Percentiles rank a stretch among this genome's conserved stretches.
Conservation (phyloP, 2,329 filamentous ascomycete genomes). For the Beauveria medogensis region DNA sequence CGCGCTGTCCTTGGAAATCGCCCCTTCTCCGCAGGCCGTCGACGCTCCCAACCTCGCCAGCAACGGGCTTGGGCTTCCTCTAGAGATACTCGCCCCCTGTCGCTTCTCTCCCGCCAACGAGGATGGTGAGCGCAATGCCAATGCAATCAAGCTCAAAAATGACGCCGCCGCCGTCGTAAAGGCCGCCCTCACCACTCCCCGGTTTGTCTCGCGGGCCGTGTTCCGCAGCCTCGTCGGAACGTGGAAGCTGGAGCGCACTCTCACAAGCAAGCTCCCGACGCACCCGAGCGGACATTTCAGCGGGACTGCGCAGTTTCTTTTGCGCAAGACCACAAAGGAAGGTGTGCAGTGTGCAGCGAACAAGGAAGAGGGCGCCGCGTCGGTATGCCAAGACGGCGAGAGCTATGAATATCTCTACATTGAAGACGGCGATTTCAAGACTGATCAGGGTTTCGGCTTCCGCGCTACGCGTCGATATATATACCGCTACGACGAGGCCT, state of each 20-base stretch:
- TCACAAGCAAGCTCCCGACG: constrained; percentile 44
- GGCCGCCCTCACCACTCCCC: constrained; percentile 33
- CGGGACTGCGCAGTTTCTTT: constrained; percentile 57
- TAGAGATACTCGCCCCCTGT: constrained; percentile 50
- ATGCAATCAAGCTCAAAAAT: constrained; percentile 35
- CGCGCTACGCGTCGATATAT: constrained; percentile 59
- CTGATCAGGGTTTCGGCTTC: constrained; percentile 48
- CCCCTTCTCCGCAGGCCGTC: constrained; percentile 21
- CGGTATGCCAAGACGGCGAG: constrained; percentile 19
- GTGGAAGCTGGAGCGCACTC: constrained; percentile 55
- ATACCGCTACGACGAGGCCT: constrained; percentile 58
- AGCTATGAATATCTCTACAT: constrained; percentile 58
- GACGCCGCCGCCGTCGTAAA: constrained; percentile 36
- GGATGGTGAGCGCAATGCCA: constrained; percentile 27
- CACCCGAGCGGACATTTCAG: constrained; percentile 58
- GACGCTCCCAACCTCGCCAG: constrained; percentile 27
- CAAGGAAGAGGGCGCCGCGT: constrained; percentile 1
- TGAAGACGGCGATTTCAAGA: constrained; percentile 58
- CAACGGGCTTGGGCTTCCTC: constrained; percentile 28
- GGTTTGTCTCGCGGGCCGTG: constrained; percentile 56
- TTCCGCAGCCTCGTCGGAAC: constrained; percentile 63
- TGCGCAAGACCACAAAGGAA: constrained; percentile 50
- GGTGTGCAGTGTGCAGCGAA: constrained; percentile 30
- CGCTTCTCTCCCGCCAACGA: constrained; percentile 38
- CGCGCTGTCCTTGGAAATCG: constrained; percentile 45